Percentiles rank a stretch among this genome's conserved stretches.
phyloP scores from a whole-genome alignment of 202 grass and related monocot species.

The Brachypodium distachyon region DNA sequence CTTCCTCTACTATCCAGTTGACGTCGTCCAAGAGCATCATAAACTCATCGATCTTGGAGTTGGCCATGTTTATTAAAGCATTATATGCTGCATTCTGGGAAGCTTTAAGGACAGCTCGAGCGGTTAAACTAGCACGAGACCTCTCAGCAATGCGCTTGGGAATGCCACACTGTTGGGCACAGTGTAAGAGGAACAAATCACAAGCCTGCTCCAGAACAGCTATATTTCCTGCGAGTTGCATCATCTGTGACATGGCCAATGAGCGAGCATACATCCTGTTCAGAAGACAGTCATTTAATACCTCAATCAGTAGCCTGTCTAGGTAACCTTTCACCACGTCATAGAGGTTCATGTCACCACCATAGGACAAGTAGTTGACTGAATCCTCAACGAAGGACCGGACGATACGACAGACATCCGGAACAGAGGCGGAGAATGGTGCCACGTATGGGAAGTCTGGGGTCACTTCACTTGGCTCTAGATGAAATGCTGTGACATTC shows the following conservation, averaged over 20 bases:
- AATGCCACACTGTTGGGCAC: constrained; percentile 56
- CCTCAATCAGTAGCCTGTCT: constrained; percentile 85
- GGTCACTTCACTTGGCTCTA: constrained; percentile 43
- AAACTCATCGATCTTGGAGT: constrained; percentile 78
- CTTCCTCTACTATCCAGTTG: constrained; percentile 76
- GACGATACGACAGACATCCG: constrained; percentile 57
- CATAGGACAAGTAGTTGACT: constrained; percentile 72
- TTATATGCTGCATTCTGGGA: constrained; percentile 86
- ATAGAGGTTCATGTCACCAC: constrained; percentile 47
- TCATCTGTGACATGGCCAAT: constrained; percentile 62
- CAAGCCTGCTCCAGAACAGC: constrained; percentile 60
- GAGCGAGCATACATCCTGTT: constrained; percentile 66
- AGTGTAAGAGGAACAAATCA: constrained; percentile 47
- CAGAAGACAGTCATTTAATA: constrained; percentile 62
- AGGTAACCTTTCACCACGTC: constrained; percentile 71
- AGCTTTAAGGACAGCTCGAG: constrained; percentile 73
- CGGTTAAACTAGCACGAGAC: constrained; percentile 52
- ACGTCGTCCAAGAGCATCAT: constrained; percentile 58
- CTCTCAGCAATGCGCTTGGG: constrained; percentile 59
- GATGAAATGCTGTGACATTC: constrained; percentile 62
- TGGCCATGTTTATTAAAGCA: constrained; percentile 56
- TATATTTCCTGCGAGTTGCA: constrained; percentile 87
- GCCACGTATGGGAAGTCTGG: constrained; percentile 75
- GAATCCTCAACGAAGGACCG: constrained; percentile 91
- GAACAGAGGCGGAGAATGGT: constrained; percentile 76